Percentiles rank a stretch among this genome's conserved stretches.
phyloP scores from a whole-genome alignment of 192 early-diverging fungal species.

The Rhizophagus clarus region DNA sequence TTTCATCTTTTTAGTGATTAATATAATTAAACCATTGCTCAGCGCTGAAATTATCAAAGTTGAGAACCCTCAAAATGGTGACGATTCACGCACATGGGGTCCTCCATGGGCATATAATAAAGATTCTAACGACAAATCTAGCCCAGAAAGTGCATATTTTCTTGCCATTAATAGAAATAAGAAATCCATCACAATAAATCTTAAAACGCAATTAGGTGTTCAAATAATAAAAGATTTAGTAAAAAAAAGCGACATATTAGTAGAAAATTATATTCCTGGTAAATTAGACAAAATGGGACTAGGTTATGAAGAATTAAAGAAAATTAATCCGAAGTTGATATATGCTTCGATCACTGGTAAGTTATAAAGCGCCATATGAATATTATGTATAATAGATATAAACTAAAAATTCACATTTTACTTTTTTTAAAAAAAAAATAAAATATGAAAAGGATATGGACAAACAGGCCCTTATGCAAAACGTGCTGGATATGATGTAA shows the following conservation, averaged over 20 bases:
- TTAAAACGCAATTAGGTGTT: slow-evolving; percentile 67
- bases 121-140: slow-evolving; percentile 33
- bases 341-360: slow-evolving; percentile 82
- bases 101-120: slow-evolving; percentile 57
- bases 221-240: slow-evolving; percentile 71
- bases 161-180: slow-evolving; percentile 93
- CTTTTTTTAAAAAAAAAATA: neutral
- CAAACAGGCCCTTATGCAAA: slow-evolving; percentile 80
- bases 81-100: slow-evolving; percentile 92
- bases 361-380: neutral
- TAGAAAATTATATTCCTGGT: slow-evolving; percentile 94
- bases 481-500: slow-evolving; percentile 90
- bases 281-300: slow-evolving; percentile 77
- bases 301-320: slow-evolving; percentile 68
- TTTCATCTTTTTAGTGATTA: neutral
- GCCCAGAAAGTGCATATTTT: slow-evolving; percentile 85
- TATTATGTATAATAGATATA: neutral
- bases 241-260: slow-evolving; percentile 71
- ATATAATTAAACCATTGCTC: neutral
- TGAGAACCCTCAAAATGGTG: slow-evolving; percentile 78
- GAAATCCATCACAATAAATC: slow-evolving; percentile 82
- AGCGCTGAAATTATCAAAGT: slow-evolving; percentile 91
- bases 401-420: neutral
- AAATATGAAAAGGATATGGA: slow-evolving; percentile 69
- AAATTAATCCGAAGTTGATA: slow-evolving; percentile 77